Base-by-base conservation (phyloP, 257 asterid species). In the Schizonepeta tenuifolia region DNA sequence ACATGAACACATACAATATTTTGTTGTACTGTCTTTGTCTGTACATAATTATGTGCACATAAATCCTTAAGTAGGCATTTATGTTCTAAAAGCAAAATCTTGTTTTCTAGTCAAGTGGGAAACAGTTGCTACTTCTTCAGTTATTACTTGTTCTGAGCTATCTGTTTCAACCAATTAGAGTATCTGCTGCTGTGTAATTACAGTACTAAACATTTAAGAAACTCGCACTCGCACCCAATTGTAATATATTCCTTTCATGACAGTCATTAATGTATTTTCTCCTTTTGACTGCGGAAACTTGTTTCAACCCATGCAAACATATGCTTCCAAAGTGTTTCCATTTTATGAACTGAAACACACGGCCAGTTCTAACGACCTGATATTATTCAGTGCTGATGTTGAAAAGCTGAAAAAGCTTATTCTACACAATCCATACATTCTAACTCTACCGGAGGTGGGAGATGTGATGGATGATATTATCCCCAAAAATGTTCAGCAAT, bases 351-450 rank as follows among this genome's bases (percentile, higher is more conserved):
- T 71, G 31, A 21, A 40, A 6, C 11, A 20, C n/a, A 31, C 33
- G 36, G 41, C 66, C 9, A 12, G 26, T 17, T 67, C 73, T 72
- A 17, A 79, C 68, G 54, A 17, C 67, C 65, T 84, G 63, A 66
- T 78, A 26, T 57, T 63, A 36, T 81, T 82, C 96, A 95, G 99
- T 82, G 86, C 75, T 73, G 97, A 92, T 59, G 96, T 95, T 54
- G 99, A 95, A 74, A 95, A 90, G 88, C 88, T 95, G 85, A 95
- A 90, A 76, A 90, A 85, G 80, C 96, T 95, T 78, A 83, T 95
- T 65, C 86, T 95, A 71, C 99, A 95, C 49, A 92, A 95, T 84
- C 99, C 99, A 24, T 84, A 79, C 86, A 86, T 83, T 85, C 80
- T 95, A 57, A 90, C 96, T 63, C 80, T 92, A 76, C 90, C 96